Conservation (phyloP, 768 basidiomycete genomes). For the Termitomyces titanicus region DNA sequence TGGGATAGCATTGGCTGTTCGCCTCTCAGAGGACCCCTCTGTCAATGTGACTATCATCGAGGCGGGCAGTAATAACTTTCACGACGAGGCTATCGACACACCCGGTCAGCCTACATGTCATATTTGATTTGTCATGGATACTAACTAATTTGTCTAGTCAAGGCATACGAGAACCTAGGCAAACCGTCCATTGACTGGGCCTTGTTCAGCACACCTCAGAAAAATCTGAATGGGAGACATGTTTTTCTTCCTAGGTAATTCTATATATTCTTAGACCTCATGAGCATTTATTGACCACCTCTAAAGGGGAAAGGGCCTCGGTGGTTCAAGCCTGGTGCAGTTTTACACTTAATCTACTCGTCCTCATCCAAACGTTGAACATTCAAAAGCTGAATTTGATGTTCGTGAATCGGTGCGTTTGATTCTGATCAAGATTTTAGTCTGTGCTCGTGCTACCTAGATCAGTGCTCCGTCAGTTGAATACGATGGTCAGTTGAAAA, state of each 20-base stretch:
- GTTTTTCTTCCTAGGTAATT: slow-evolving; percentile 3
- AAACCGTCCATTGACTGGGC: not conserved
- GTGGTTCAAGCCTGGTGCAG: slow-evolving; percentile 1
- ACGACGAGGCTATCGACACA: not conserved
- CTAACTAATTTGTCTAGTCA: not conserved
- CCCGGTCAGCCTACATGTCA: not conserved
- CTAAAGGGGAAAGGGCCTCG: not conserved
- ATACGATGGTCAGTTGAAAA: not conserved
- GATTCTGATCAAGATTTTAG: too few relatives aligned
- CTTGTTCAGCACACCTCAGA: slow-evolving; percentile 2
- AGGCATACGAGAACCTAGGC: not conserved
- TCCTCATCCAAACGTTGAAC: too few relatives aligned
- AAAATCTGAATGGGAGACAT: not conserved
- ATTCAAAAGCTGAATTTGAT: not conserved
- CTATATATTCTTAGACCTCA: too few relatives aligned
- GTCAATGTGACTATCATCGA: not conserved
- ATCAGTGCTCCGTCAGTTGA: not conserved
- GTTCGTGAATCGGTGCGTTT: not conserved
- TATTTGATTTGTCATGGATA: not conserved
- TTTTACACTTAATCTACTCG: too few relatives aligned
- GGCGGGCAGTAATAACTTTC: not conserved
- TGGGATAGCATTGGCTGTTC: not conserved
- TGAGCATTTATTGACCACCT: not conserved
- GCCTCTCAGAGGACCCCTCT: not conserved
- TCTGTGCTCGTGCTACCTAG: not conserved